Evolutionary conservation across 306 rosid genomes (phyloP), one percentile per base, ranked within the genome.

Genomic region (Hippophae gyantsensis): DNA sequence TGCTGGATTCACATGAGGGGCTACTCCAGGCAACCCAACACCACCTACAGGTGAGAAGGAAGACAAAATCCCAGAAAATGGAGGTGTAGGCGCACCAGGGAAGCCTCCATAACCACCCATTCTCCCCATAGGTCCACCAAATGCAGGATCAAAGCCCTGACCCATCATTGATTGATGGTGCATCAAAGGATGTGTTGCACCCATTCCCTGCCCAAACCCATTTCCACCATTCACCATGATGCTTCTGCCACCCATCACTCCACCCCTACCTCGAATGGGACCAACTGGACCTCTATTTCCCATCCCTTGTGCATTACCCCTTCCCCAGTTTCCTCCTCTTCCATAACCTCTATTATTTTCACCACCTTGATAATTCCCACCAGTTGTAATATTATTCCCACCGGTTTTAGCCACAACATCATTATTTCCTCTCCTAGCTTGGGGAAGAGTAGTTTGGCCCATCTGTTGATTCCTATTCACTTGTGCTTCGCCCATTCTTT

Each of bases 401-500:
- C 78, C 83, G 8, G 83, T 58, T 77, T 80, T 84, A 72, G 74
- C 70, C 47, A 77, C 87, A 5, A 70, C 63, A 27, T 92, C 95
- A 75, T 88, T 32, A 32, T 32, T 78, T 6, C 86, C 93, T 62
- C 97, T 75, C 67, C 97, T 82, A 47, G 76, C 60, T 58, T 72
- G 97, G 9, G 81, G 10, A 59, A 44, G 62, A 0, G 78, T 6
- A 40, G 95, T 8, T 72, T 71, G 96, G 23, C 74, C 25, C 54
- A 57, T 69, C 82, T 80, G 93, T 54, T 92, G 99, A 71, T 79
- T 88, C 70, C 94, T 80, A 62, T 48, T 82, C 50, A 76, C 73
- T 75, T 93, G 97, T 64, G 97, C 95, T 77, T 88, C 97, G 9
- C 99, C 99, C 99, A 93, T 88, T 64, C 81, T 82, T 86, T 93